Conservation (phyloP, 108 stramenopile genomes). For the Craspedostauros australis region DNA sequence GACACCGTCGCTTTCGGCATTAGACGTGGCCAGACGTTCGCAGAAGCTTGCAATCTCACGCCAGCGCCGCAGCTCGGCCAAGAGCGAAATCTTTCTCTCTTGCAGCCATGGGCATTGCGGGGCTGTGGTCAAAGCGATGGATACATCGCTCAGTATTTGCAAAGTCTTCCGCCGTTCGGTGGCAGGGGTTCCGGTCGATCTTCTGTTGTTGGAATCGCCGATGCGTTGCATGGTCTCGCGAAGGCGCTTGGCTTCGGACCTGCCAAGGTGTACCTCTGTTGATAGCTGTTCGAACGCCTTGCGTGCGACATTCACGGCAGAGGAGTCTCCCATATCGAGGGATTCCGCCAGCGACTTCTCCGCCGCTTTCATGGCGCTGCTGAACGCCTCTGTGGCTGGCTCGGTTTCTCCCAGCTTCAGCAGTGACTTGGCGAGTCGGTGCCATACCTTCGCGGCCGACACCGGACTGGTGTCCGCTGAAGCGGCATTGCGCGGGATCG, state of each 20-base stretch:
- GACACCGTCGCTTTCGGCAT: constrained; percentile 52
- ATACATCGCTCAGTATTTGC: constrained; percentile 50
- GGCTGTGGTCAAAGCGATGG: constrained; percentile 46
- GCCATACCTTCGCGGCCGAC: constrained; percentile 38
- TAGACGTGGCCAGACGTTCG: constrained; percentile 61
- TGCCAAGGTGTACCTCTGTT: constrained; percentile 52
- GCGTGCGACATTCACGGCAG: constrained; percentile 4
- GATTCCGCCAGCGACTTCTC: too few species aligned
- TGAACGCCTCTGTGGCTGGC: constrained; percentile 47
- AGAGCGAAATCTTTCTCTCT: constrained; percentile 44
- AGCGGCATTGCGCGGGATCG: constrained; percentile 3
- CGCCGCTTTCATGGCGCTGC: constrained; percentile 28
- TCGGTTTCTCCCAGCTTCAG: constrained; percentile 56
- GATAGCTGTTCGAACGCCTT: constrained; percentile 49
- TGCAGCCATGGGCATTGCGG: constrained; percentile 45
- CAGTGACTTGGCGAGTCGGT: constrained; percentile 54
- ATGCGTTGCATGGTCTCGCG: constrained; percentile 32
- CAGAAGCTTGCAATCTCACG: constrained; percentile 62
- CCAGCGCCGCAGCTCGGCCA: constrained; percentile 66
- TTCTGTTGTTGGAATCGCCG: not conserved
- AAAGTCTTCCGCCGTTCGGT: constrained; percentile 2
- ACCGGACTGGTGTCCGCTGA: constrained; percentile 24
- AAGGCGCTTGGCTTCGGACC: constrained; percentile 42
- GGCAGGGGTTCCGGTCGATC: not conserved
- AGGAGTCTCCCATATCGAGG: not conserved